Base-by-base conservation (phyloP, 2,329 filamentous ascomycete genomes). In the Metarhizium guizhouense region DNA sequence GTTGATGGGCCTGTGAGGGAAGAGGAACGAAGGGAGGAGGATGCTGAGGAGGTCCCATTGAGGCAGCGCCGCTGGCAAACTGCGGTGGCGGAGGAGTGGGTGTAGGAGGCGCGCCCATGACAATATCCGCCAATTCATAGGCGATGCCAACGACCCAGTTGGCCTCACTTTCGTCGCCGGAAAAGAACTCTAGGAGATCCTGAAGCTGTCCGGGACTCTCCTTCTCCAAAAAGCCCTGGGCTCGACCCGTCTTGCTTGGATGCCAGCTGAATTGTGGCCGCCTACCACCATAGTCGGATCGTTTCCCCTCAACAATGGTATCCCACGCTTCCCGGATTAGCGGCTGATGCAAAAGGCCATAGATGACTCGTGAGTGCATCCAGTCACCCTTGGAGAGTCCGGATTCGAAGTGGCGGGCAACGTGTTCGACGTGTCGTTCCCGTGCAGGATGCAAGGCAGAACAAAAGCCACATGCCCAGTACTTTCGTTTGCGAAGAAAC, bases 381-480 rank as follows among this genome's bases (percentile, higher is more conserved):
- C 84, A 87, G 61, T 87, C 83, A 20, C 75, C 73, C 63, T 84
- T 83, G 59, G 81, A 83, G 68, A 82, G 77, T 52, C 81, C 80
- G 18, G 75, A 74, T 65, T 86, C 84, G 62, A 85, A 87, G 62
- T 87, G 84, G n/a, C 77, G 74, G 20, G 83, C 83, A 38, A 87
- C 82, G 60, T 87, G 84, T 63, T 86, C 82, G 58, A 86, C 84
- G 63, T 86, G 81, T 54, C 84, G 82, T 64, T 86, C 83, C 60
- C 83, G 81, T 13, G 82, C 81, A 16, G 81, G 77, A 56, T 85
- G 76, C 47, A 86, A 75, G 16, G 78, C 79, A 4, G 80, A 83
- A 62, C 84, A 87, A 68, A 87, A 86, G 30, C 84, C 84, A 60
- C 84, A 87, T 1, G 83, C 84, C 80, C 83, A 87, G 43, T 84